Percentiles rank a stretch among this genome's conserved stretches.
Evolutionary conservation across 1,139 yeast genomes (phyloP).

Genomic region (Debaryomyces psychrophilus): DNA sequence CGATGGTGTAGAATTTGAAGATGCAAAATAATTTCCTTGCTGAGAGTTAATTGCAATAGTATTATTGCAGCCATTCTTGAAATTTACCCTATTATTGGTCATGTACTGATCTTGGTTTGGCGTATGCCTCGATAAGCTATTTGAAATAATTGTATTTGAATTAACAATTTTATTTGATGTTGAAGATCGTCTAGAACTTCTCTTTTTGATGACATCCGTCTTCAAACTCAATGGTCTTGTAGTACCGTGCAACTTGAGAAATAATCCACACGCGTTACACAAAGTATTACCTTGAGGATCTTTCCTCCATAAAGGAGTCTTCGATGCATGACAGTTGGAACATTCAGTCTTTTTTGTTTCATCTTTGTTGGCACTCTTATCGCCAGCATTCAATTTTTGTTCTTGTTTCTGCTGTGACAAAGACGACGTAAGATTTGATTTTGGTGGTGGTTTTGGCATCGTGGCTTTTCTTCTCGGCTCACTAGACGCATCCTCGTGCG

Average conservation of each 20-base stretch:
- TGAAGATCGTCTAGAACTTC: conserved; percentile 45
- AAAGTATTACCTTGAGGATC: conserved; percentile 59
- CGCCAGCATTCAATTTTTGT: neutral
- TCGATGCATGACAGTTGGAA: conserved; percentile 56
- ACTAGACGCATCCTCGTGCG: neutral
- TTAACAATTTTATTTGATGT: conserved; percentile 7
- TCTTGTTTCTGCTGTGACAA: conserved; percentile 22
- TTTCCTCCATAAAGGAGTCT: conserved; percentile 63
- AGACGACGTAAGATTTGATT: conserved; percentile 41
- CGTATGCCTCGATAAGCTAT: conserved; percentile 4
- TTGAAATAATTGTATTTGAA: conserved; percentile 11
- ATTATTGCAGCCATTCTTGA: conserved; percentile 1
- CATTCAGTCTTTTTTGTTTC: conserved; percentile 26
- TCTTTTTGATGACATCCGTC: conserved; percentile 59
- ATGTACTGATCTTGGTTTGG: neutral
- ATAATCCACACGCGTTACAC: conserved; percentile 64
- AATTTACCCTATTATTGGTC: neutral
- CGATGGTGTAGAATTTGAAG: conserved; percentile 15
- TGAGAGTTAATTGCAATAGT: neutral
- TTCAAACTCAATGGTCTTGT: conserved; percentile 59
- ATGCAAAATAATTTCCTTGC: conserved; percentile 9
- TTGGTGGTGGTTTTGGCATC: conserved; percentile 17
- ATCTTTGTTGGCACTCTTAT: neutral
- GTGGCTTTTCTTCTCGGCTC: neutral
- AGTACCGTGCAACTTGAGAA: conserved; percentile 59